Base-by-base conservation (phyloP, 2,329 filamentous ascomycete genomes). In the Thielaviopsis cerberus region DNA sequence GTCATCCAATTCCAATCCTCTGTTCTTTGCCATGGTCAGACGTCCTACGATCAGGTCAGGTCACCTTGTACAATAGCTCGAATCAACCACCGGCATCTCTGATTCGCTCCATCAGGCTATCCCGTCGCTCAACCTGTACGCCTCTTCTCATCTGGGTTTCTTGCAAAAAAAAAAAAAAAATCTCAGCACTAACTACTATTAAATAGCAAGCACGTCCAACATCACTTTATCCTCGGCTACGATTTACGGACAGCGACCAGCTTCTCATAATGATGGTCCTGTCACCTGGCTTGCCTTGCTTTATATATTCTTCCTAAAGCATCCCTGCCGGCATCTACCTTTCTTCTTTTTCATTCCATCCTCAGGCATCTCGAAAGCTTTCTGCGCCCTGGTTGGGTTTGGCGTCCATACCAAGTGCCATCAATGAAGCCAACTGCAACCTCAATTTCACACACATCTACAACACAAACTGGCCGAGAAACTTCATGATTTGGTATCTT, bases 401-500 rank as follows among this genome's bases (percentile, higher is more conserved):
- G 17, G 17, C 10, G 30, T 37, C 27, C 27, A 11, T 11, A 37
- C n/a, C 15, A 41, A n/a, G 34, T 41, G n/a, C 37, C 23, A 55
- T 50, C 25, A 25, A 50, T 55, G 20, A 55, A 55, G 34, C 25
- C 37, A 25, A 26, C 34, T 17, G 22, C 7, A n/a, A 20, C 25
- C 50, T 37, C 22, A 55, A 54, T 55, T 45, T 37, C 50, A 17
- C 34, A 17, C 34, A 2, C n/a, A 13, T 41, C 15, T 6, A 41
- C 15, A 41, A 41, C 15, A 41, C 34, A 45, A 52, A 24, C 34
- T 54, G 25, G 20, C 23, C 48, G 54, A 50, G 48, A n/a, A 23
- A 50, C 53, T 34, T 65, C 65, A 80, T 87, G 83, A 83, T 87
- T 71, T 87, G 83, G 83, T 87, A 85, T 73, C 71, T 89, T 55